Conservation (phyloP, 2,329 filamentous ascomycete genomes). For the Aspergillus pseudotamarii region DNA sequence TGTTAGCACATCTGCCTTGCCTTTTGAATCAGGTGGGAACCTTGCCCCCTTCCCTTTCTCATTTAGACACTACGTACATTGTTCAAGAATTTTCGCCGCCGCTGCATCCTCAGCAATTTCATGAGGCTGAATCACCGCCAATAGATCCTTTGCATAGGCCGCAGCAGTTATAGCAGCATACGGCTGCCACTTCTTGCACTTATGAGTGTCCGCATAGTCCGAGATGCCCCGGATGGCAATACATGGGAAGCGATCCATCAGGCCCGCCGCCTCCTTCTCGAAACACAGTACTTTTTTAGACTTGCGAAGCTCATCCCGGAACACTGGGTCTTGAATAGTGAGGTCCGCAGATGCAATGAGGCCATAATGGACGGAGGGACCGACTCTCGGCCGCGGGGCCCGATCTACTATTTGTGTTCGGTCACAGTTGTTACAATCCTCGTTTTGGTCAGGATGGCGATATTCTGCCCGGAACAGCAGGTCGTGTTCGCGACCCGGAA, state of each 20-base stretch:
- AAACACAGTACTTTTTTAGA: not conserved
- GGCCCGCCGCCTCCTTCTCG: constrained; percentile 4
- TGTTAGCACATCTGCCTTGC: not conserved
- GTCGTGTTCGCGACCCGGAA: not conserved
- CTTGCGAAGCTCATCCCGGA: not conserved
- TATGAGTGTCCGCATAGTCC: constrained; percentile 7
- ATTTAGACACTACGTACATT: not conserved
- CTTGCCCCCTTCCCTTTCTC: not conserved
- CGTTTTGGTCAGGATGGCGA: not conserved
- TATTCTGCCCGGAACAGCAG: not conserved
- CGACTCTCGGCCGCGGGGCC: not conserved
- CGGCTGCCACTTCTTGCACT: constrained; percentile 2
- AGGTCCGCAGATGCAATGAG: constrained; percentile 7
- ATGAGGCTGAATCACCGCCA: not conserved
- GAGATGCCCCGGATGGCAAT: constrained; percentile 1
- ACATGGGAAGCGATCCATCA: not conserved
- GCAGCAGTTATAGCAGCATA: constrained; percentile 1
- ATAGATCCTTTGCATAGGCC: constrained; percentile 7
- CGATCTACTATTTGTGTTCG: not conserved
- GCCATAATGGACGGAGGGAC: constrained; percentile 1
- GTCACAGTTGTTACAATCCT: not conserved
- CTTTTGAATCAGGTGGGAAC: too few species aligned
- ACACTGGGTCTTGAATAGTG: not conserved
- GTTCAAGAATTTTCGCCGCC: not conserved
- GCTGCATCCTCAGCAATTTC: not conserved